These are phyloP conservation scores for Ustilaginoidea virens DNA, from an alignment of 2,329 filamentous ascomycete genomes.

Conservation along the genomic window DNA sequence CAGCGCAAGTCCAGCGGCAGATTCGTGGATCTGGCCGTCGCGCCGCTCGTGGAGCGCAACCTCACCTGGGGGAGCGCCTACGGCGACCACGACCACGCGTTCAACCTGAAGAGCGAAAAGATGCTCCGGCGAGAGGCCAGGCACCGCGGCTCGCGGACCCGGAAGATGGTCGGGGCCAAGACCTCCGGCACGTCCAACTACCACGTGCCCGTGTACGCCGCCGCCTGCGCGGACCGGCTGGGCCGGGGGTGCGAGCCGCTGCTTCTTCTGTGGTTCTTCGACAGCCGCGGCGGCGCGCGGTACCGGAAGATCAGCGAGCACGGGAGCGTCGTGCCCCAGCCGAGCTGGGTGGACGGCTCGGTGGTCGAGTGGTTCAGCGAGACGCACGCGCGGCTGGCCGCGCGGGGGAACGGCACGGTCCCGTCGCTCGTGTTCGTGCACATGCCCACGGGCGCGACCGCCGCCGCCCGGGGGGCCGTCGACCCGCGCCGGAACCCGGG, in stretches of 20 bases:
- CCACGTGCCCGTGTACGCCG: slow-evolving; percentile 26
- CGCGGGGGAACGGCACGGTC: slow-evolving; percentile 17
- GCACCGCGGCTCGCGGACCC: slow-evolving; percentile 23
- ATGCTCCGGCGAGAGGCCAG: slow-evolving; percentile 24
- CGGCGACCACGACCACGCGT: slow-evolving; percentile 53
- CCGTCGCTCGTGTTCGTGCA: slow-evolving; percentile 33
- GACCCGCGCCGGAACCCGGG: slow-evolving; percentile 24
- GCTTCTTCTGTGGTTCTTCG: slow-evolving; percentile 57
- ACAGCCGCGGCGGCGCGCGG: slow-evolving; percentile 41
- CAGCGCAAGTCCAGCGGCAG: slow-evolving; percentile 33
- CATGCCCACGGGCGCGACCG: slow-evolving; percentile 27
- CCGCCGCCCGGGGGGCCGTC: slow-evolving; percentile 18
- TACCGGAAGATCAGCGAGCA: slow-evolving; percentile 22
- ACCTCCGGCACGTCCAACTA: slow-evolving; percentile 29
- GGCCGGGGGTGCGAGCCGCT: slow-evolving; percentile 12
- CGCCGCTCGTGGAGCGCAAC: slow-evolving; percentile 36
- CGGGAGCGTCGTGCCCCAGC: slow-evolving; percentile 15
- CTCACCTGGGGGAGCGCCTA: slow-evolving; percentile 52
- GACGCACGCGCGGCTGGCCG: slow-evolving; percentile 14
- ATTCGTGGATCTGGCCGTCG: slow-evolving; percentile 43
- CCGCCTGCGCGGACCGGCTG: slow-evolving; percentile 19
- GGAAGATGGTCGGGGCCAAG: slow-evolving; percentile 20
- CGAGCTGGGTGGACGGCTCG: slow-evolving; percentile 27
- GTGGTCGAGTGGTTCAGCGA: slow-evolving; percentile 29
- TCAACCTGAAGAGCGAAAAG: slow-evolving; percentile 33